Conservation (phyloP, 2,329 filamentous ascomycete genomes). For the Verticillium zaregamsianum region DNA sequence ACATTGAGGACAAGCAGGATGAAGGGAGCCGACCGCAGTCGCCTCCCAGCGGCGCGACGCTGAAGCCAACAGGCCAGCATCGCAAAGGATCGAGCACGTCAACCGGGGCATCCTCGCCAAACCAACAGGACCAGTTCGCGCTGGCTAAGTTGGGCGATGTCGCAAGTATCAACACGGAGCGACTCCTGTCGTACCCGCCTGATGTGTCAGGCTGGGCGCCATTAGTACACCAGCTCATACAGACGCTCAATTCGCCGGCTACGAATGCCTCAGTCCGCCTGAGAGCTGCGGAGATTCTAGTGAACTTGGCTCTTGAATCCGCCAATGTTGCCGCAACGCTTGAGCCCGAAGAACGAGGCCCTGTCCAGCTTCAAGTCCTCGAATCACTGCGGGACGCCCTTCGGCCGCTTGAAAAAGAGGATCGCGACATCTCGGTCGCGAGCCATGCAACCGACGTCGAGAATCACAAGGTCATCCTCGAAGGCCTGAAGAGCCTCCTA, state of each 20-base stretch:
- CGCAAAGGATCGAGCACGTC: constrained; percentile 45
- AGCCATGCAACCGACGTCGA: constrained; percentile 66
- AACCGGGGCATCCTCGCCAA: constrained; percentile 40
- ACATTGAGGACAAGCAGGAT: constrained; percentile 16
- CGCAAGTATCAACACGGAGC: constrained; percentile 68
- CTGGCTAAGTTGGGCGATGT: constrained; percentile 71
- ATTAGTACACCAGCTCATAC: constrained; percentile 53
- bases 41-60: constrained; percentile 23
- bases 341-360: constrained; percentile 44
- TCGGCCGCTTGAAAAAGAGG: constrained; percentile 46
- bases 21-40: constrained; percentile 30
- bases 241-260: constrained; percentile 41
- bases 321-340: constrained; percentile 52
- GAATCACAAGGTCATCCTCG: constrained; percentile 75
- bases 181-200: constrained; percentile 65
- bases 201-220: constrained; percentile 71
- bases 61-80: constrained; percentile 32
- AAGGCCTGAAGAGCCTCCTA: constrained; percentile 75
- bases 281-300: constrained; percentile 61
- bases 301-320: constrained; percentile 53
- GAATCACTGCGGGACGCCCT: constrained; percentile 61
- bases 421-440: constrained; percentile 50
- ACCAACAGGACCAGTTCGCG: constrained; percentile 62
- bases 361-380: constrained; percentile 70
- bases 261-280: constrained; percentile 50